A percentile compares a stretch with the other conserved stretches of the same genome.
Conservation (phyloP, 139 green algal species). For the Spirogloea muscicola region DNA sequence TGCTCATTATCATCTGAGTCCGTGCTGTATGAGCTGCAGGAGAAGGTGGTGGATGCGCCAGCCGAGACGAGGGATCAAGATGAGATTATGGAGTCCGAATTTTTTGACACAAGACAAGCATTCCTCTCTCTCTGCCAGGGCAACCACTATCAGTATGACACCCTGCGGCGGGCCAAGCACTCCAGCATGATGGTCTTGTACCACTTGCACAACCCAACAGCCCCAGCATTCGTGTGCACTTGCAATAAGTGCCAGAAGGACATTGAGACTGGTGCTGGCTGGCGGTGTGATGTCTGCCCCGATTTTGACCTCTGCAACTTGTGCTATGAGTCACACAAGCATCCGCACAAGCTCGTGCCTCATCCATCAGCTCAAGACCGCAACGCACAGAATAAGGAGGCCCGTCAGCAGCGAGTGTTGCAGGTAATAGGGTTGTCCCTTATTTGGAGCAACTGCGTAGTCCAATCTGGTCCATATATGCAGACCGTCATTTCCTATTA, state of each 20-base stretch:
- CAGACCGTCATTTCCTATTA: too few species aligned
- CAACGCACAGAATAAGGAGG: conserved; percentile 66
- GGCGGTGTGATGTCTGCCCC: conserved; percentile 79
- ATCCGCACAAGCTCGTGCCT: conserved; percentile 68
- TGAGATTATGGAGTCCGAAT: conserved; percentile 74
- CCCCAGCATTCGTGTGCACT: conserved; percentile 71
- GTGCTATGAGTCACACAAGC: conserved; percentile 63
- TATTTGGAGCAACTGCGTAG: too few species aligned
- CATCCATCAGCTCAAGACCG: conserved; percentile 2
- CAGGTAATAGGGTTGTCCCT: conserved; percentile 21
- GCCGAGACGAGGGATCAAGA: conserved; percentile 38
- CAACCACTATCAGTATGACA: conserved; percentile 99
- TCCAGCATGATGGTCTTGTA: conserved; percentile 99
- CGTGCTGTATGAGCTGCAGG: too few species aligned
- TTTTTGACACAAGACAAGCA: conserved; percentile 91
- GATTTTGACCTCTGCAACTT: conserved; percentile 92
- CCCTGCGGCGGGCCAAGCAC: conserved; percentile 93
- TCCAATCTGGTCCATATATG: too few species aligned
- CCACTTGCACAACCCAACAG: conserved; percentile 96
- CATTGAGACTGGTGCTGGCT: conserved; percentile 82
- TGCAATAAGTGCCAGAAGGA: conserved; percentile 90
- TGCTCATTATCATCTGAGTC: too few species aligned
- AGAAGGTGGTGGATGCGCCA: background rate
- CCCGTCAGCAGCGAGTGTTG: conserved; percentile 46
- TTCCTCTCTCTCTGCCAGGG: conserved; percentile 95